Evolutionary conservation across 495 filamentous ascomycete genomes (phyloP).

Genomic region (Penicillium cosmopolitanum): DNA sequence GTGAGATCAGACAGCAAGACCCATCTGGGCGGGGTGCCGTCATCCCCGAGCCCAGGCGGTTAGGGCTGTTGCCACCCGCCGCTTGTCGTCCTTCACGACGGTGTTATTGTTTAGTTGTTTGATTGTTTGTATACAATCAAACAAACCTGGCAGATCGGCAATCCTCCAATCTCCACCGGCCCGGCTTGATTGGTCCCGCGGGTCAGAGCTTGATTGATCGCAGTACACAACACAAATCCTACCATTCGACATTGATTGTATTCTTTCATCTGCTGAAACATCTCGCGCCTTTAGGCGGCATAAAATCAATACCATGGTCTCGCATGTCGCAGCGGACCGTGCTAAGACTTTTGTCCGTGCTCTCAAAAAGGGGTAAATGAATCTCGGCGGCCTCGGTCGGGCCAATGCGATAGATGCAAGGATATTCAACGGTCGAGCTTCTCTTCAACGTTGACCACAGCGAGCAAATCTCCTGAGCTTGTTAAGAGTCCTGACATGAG

Average conservation of each 20-base stretch:
- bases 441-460: not conserved
- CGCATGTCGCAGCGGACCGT: not conserved
- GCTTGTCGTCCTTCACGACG: conserved; percentile 3
- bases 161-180: not conserved
- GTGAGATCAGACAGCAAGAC: conserved; percentile 11
- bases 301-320: not conserved
- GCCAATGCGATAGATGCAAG: conserved; percentile 15
- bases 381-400: not conserved
- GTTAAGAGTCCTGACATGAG: not conserved
- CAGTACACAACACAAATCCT: not conserved
- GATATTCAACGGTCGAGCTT: conserved; percentile 10
- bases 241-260: not conserved
- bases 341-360: not conserved
- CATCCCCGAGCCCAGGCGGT: not conserved
- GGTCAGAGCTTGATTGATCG: conserved; percentile 1
- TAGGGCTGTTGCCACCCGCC: not conserved
- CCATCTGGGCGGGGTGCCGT: not conserved
- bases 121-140: conserved; percentile 7
- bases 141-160: not conserved
- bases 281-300: not conserved
- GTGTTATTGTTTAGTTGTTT: conserved; percentile 5
- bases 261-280: not conserved
- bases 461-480: not conserved
- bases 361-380: conserved; percentile 3
- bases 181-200: not conserved